phyloP scores from a whole-genome alignment of 75 land plant genomes.

The Selaginella tamariscina region DNA sequence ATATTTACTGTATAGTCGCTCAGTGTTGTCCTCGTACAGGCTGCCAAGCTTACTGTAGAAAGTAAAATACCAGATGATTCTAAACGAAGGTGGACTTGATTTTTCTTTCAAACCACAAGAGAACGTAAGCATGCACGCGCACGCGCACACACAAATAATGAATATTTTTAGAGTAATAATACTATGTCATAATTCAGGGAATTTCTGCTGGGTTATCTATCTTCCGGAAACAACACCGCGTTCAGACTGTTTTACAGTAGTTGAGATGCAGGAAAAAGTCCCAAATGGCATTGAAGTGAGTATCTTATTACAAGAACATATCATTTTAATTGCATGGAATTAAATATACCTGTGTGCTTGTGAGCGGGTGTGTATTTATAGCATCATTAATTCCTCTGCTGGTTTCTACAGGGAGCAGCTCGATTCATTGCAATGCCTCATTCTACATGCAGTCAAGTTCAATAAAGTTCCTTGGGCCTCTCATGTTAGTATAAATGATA shows the following conservation, averaged over 20 bases:
- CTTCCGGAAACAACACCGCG: constrained; percentile 74
- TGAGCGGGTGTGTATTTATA: neutral
- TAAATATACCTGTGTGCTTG: neutral
- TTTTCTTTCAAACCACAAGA: constrained; percentile 63
- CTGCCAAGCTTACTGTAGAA: constrained; percentile 51
- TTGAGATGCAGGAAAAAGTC: constrained; percentile 67
- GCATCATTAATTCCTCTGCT: neutral
- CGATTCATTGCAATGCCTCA: constrained; percentile 49
- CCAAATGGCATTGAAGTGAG: constrained; percentile 90
- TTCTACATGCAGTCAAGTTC: constrained; percentile 46
- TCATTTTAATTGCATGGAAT: neutral
- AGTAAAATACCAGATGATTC: constrained; percentile 39
- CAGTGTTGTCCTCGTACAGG: constrained; percentile 26
- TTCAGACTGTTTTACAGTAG: constrained; percentile 56
- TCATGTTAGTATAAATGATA: too few relatives aligned
- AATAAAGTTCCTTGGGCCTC: constrained; percentile 62
- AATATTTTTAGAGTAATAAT: neutral
- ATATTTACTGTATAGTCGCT: neutral
- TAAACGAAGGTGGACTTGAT: constrained; percentile 50
- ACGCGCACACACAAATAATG: neutral
- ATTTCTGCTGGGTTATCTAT: constrained; percentile 46
- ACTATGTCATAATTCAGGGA: neutral
- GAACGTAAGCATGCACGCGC: neutral
- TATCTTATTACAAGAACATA: constrained; percentile 13
- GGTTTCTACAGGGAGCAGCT: constrained; percentile 66